phyloP scores from a whole-genome alignment of 768 basidiomycete species.

The Tylopilus rubrobrunneus region DNA sequence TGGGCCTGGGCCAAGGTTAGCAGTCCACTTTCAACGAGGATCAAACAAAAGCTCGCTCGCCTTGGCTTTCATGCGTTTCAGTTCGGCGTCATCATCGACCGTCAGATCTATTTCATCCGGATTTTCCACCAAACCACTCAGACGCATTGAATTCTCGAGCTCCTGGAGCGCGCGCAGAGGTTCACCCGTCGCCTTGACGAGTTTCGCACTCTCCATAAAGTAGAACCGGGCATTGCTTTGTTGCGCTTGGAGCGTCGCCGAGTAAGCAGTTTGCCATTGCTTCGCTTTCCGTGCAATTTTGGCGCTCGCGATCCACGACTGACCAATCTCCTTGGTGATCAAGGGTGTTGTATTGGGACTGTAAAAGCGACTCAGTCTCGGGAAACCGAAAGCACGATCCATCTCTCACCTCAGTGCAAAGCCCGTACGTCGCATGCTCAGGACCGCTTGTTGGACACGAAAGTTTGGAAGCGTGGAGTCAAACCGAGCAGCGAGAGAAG shows the following conservation, averaged over 20 bases:
- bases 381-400: not conserved
- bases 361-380: constrained; percentile 8
- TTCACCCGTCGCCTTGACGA: constrained; percentile 75
- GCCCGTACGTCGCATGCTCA: constrained; percentile 86
- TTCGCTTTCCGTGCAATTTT: constrained; percentile 95
- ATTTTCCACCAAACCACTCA: constrained; percentile 45
- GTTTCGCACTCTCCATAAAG: constrained; percentile 88
- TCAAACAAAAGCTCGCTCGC: constrained; percentile 34
- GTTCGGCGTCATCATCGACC: constrained; percentile 43
- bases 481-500: constrained; percentile 59
- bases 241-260: constrained; percentile 86
- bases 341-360: constrained; percentile 30
- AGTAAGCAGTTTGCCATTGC: constrained; percentile 96
- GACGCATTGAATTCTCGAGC: constrained; percentile 68
- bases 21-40: not conserved
- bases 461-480: constrained; percentile 83
- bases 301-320: constrained; percentile 89
- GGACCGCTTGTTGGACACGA: constrained; percentile 79
- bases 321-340: constrained; percentile 62
- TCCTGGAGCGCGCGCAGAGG: constrained; percentile 83
- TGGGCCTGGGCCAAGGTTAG: constrained; percentile 49
- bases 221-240: constrained; percentile 67
- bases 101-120: constrained; percentile 55
- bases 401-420: constrained; percentile 64
- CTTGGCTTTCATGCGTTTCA: constrained; percentile 65